Percentiles rank a stretch among this genome's conserved stretches.
These are phyloP conservation scores for Wickerhamomyces bovis DNA, from an alignment of 805 yeast species.

Conservation along the genomic window DNA sequence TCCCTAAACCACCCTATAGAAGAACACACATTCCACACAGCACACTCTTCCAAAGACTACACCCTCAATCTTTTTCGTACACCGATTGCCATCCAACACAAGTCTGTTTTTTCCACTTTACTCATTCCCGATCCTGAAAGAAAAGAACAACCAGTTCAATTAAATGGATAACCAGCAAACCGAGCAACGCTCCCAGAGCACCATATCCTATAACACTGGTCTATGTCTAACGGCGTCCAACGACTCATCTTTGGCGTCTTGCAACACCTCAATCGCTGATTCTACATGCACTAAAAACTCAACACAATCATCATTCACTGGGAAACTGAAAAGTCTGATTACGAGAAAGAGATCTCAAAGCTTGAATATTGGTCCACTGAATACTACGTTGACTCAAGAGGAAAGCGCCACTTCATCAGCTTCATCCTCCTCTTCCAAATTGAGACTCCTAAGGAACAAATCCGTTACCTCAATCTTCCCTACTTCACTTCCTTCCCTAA, in stretches of 20 bases:
- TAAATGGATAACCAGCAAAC: background rate
- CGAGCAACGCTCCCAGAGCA: background rate
- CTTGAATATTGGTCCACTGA: constrained; percentile 3
- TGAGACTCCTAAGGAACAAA: constrained; percentile 10
- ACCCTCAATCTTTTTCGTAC: too few relatives aligned
- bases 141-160: background rate
- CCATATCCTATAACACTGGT: background rate
- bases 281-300: constrained; percentile 14
- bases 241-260: constrained; percentile 19
- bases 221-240: constrained; percentile 17
- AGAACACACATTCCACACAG: too few relatives aligned
- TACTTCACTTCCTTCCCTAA: constrained; percentile 3
- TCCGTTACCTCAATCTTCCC: constrained; percentile 10
- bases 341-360: constrained; percentile 15
- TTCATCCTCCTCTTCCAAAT: background rate
- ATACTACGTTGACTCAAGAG: background rate
- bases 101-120: background rate
- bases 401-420: constrained; percentile 1
- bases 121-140: background rate
- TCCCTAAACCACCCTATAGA: too few relatives aligned
- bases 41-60: too few relatives aligned
- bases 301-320: constrained; percentile 5
- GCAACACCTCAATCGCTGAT: constrained; percentile 17
- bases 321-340: constrained; percentile 7
- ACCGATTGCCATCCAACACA: too few relatives aligned